Evolutionary conservation across 371 early-diverging fungal genomes (phyloP).

Genomic region (Syncephalastrum sp.): DNA sequence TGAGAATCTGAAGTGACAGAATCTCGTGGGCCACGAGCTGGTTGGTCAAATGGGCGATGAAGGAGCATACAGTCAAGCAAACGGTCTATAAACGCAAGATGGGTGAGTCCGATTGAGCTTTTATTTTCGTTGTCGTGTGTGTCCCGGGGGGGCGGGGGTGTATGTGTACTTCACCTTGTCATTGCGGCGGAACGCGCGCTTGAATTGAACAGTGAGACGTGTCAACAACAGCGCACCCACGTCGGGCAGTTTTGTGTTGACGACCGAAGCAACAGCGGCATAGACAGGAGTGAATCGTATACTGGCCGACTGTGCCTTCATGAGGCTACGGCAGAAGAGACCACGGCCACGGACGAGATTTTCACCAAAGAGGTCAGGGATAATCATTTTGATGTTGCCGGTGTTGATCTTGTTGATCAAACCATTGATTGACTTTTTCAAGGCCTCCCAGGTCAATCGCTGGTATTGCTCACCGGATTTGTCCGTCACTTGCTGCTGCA

Average conservation of each 20-base stretch:
- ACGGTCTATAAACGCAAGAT: conserved; percentile 34
- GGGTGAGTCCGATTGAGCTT: not conserved
- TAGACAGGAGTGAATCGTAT: conserved; percentile 92
- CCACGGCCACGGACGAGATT: conserved; percentile 95
- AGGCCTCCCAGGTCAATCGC: conserved; percentile 91
- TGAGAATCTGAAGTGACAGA: conserved; percentile 84
- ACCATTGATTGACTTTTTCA: conserved; percentile 95
- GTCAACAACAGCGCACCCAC: conserved; percentile 88
- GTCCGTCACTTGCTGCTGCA: conserved; percentile 84
- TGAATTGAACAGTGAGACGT: conserved; percentile 87
- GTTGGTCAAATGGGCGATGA: conserved; percentile 93
- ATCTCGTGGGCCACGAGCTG: conserved; percentile 91
- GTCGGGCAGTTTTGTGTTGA: conserved; percentile 93
- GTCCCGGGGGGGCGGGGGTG: too few species aligned
- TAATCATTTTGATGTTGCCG: conserved; percentile 87
- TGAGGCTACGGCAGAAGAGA: conserved; percentile 81
- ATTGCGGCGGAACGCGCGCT: conserved; percentile 87
- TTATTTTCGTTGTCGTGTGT: too few species aligned
- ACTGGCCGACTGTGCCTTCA: conserved; percentile 93
- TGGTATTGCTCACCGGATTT: conserved; percentile 75
- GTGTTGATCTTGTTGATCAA: conserved; percentile 94
- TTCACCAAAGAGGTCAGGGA: conserved; percentile 88
- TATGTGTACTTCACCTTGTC: conserved; percentile 65
- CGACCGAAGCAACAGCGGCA: conserved; percentile 83
- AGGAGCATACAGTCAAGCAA: conserved; percentile 82